Base-by-base conservation (phyloP, 164 flowering plant genomes). In the Chimonanthus salicifolius region DNA sequence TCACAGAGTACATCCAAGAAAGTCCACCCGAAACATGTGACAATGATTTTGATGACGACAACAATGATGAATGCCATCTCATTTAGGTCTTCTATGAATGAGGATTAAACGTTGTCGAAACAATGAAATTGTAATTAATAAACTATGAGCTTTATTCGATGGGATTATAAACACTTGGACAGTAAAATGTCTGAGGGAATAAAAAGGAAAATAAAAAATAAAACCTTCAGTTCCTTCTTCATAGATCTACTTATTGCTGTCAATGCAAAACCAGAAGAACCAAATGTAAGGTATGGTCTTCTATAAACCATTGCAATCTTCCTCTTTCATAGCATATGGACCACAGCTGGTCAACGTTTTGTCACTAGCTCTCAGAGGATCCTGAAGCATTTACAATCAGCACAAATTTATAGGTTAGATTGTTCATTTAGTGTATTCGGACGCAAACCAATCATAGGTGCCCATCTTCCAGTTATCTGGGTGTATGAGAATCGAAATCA, bases 221-320 rank as follows among this genome's bases (percentile, higher is more conserved):
- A 70, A 20, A 92, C 99, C 95, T 91, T 94, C 45, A 94, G 82
- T 64, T 92, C 87, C 81, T 88, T 94, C 78, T 87, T 94, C 98
- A 94, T 91, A 60, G 90, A 75, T 80, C 89, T 85, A 77, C 96
- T 89, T 58, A 94, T 83, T 46, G 97, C 99, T 73, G 87, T 92
- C 67, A 94, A 81, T 50, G 97, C 97, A 84, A 94, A 94, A 49
- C 99, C 99, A 18, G 99, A 85, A 73, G 99, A 89, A 67, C 99
- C 99, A 74, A 98, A 92, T 48, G 93, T 92, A 49, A 94, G 98
- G 74, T 94, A 94, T 71, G 99, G 99, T 76, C 95, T 87, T 78
- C 97, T 85, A 72, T 92, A 94, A 76, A 92, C 99, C 97, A 94
- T 91, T 9, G 95, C 94, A 84, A n/a, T 88, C 94, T 46, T 89